Conservation (phyloP, 129 eudicot genomes). For the Mikania micrantha region DNA sequence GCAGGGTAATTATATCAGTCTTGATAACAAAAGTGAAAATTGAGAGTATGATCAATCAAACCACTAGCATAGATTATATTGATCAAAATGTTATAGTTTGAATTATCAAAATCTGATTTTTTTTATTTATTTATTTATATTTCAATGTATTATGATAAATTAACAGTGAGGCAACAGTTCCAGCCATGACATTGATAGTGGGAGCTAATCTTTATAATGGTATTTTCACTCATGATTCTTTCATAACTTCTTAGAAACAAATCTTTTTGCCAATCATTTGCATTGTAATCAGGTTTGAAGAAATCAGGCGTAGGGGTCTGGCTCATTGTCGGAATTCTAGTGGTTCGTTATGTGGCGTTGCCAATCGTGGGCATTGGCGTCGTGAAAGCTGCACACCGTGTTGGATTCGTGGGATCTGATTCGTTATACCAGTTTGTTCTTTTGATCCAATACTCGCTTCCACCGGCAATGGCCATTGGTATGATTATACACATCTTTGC, state of each 20-base stretch:
- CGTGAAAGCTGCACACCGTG: conserved; percentile 41
- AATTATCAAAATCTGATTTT: too few species aligned
- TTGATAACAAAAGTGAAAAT: too few species aligned
- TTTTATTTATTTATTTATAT: not conserved
- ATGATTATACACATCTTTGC: not conserved
- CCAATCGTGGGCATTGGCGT: conserved; percentile 48
- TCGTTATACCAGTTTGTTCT: conserved; percentile 54
- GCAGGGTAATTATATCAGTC: too few species aligned
- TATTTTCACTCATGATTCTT: conserved; percentile 2
- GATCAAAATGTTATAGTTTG: too few species aligned
- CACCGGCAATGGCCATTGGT: conserved; percentile 75
- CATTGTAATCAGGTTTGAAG: conserved; percentile 37
- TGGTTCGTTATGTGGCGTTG: conserved; percentile 43
- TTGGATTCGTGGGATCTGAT: conserved; percentile 56
- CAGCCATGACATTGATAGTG: conserved; percentile 54
- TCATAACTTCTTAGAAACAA: not conserved
- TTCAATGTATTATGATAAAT: not conserved
- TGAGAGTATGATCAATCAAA: too few species aligned
- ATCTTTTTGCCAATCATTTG: not conserved
- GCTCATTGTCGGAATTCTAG: conserved; percentile 39
- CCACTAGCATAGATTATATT: too few species aligned
- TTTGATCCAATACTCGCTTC: conserved; percentile 63
- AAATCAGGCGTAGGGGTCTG: conserved; percentile 35
- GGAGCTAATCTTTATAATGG: conserved; percentile 69
- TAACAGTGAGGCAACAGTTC: conserved; percentile 58